A percentile compares a stretch with the other conserved stretches of the same genome.
Conservation (phyloP, 164 flowering plant species). For the Stephania yunnanensis region DNA sequence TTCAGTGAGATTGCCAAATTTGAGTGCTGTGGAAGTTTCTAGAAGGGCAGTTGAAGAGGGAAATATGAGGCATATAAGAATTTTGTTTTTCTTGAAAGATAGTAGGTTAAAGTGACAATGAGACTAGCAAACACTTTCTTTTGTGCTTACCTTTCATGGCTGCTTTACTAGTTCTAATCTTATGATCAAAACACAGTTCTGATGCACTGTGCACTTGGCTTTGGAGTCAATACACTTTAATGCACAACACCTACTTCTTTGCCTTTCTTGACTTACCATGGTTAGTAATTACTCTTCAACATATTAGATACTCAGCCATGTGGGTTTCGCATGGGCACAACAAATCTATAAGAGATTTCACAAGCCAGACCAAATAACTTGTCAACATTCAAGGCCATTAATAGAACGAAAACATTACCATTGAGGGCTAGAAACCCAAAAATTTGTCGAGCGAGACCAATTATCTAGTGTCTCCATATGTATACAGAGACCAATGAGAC, state of each 20-base stretch:
- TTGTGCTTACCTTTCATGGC: slow-evolving; percentile 28
- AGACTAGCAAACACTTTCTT: slow-evolving; percentile 17
- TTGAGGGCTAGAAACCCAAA: too few species aligned
- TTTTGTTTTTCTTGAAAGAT: slow-evolving; percentile 44
- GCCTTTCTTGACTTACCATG: slow-evolving; percentile 3
- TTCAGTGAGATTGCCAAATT: slow-evolving; percentile 30
- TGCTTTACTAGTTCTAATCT: slow-evolving; percentile 6
- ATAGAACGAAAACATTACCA: too few species aligned
- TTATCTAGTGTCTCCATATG: too few species aligned
- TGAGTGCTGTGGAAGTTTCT: slow-evolving; percentile 40
- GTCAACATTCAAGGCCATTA: background rate
- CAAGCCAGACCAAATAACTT: background rate
- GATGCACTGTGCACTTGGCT: background rate
- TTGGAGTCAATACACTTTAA: slow-evolving; percentile 10
- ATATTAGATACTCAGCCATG: slow-evolving; percentile 8
- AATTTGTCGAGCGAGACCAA: too few species aligned
- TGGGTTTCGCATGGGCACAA: slow-evolving; percentile 17
- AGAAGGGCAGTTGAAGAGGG: slow-evolving; percentile 36
- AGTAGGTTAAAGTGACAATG: slow-evolving; percentile 26
- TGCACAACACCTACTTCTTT: slow-evolving; percentile 18
- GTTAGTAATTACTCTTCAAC: slow-evolving; percentile 10
- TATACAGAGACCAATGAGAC: too few species aligned
- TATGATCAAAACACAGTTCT: background rate
- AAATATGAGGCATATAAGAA: slow-evolving; percentile 44
- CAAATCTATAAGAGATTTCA: background rate